Evolutionary conservation across 2,329 filamentous ascomycete species (phyloP), one percentile per base, ranked within the genome.

Genomic region (Aspergillus uvarum): DNA sequence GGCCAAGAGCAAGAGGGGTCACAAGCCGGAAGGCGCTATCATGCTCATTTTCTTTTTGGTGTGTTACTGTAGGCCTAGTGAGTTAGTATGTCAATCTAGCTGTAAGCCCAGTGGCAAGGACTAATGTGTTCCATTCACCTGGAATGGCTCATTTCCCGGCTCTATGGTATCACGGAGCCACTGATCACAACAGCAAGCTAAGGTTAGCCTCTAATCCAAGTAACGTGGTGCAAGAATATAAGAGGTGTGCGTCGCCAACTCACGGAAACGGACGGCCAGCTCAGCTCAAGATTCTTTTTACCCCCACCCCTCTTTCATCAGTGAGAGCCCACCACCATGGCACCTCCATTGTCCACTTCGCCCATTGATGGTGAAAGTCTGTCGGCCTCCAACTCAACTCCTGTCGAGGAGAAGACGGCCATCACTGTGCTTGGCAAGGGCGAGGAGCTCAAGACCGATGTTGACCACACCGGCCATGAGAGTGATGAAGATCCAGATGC

Each of bases 401-500:
- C 26, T 3, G 42, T 22, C 21, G 53, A 55, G 7, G 42, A 48
- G 19, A 55, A 54, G 16, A 31, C 53, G 19, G 12, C 44, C 19
- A 47, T 55, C 42, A 55, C 42, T 26, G 53, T 55, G 10, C 42
- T 55, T 48, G 29, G 16, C 42, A 55, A 55, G 22, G 53, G 47
- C 14, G 32, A 29, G 10, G 52, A 54, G 38, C 14, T 47, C 35
- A 54, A 44, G 38, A 44, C 38, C 6, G 38, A n/a, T 19, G 16
- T 16, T 2, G 24, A 38, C 52, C n/a, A 54, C 16, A 22, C 19
- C 14, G 52, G 24, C 26, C 38, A 24, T 10, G 24, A 44, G 2
- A 53, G 35, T 26, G 35, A 44, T 16, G 51, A 53, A 19, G 38
- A 51, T 51, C 57, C 47, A 6, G 73, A 82, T 24, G 72, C 66